Base-by-base conservation (phyloP, 305 asterid genomes). In the Fraxinus dipetala region DNA sequence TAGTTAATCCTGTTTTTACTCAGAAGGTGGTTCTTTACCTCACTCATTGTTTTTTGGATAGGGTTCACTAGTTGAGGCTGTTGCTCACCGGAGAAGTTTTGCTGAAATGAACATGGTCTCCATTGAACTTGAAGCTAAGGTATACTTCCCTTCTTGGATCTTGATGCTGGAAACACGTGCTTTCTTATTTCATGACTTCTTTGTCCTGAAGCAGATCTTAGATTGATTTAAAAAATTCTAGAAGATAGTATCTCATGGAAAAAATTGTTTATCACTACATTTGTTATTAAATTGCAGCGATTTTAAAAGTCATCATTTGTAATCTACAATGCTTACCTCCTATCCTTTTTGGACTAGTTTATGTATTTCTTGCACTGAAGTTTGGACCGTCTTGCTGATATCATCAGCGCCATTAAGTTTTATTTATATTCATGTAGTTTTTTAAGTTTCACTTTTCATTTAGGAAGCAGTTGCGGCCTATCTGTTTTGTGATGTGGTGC, bases 81-180 rank as follows among this genome's bases (percentile, higher is more conserved):
- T 91, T 84, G 93, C 92, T 87, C 80, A 80, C 73, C 88, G 95
- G 36, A 89, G 91, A 92, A 87, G 83, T 87, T 91, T 80, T 84
- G 94, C 98, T 79, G 99, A 92, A 87, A 80, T 67, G 54, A 87
- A 84, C 88, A 85, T 94, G 94, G 83, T 88, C 84, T 85, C 83
- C 80, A 86, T 93, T 87, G 99, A 93, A 89, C 86, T 90, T 77
- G 97, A 91, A 79, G 89, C 92, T 63, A 93, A 91, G 97, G 99
- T 95, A 73, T 73, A 82, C 76, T 87, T 79, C 80, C 76, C 31
- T 40, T 79, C 24, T 79, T 72, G 67, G 45, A 31, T 85, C 67
- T 63, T 80, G 78, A 81, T 81, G 20, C 51, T 34, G 35, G 61
- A 28, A 67, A 43, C 38, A 48, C 70, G 82, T 35, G 26, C 72